Conservation (phyloP, 2,329 filamentous ascomycete species). For the Nannizziopsis arthrosporioides region DNA sequence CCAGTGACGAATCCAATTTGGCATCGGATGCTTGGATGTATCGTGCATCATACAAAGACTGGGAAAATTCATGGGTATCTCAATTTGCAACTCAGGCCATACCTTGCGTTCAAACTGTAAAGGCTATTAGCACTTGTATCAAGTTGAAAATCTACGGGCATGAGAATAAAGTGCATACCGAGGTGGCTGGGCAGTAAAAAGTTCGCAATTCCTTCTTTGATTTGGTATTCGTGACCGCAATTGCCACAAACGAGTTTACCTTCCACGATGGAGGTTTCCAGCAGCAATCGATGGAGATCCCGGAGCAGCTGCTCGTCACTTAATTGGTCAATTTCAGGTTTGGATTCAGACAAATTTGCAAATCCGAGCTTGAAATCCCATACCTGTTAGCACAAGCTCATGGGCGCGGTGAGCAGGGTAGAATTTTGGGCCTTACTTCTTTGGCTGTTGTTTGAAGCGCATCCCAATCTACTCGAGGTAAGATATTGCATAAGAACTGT, state of each 20-base stretch:
- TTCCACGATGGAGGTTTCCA: conserved; percentile 82
- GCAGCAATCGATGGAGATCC: conserved; percentile 67
- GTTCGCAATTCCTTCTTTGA: conserved; percentile 94
- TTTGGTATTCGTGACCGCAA: conserved; percentile 85
- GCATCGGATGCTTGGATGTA: too few relatives aligned
- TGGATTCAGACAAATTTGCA: conserved; percentile 54
- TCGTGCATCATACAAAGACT: too few relatives aligned
- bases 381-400: neutral
- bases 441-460: conserved; percentile 62
- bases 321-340: conserved; percentile 52
- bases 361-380: conserved; percentile 56
- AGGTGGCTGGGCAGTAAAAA: conserved; percentile 89
- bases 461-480: conserved; percentile 80
- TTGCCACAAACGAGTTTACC: conserved; percentile 82
- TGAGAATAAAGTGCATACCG: conserved; percentile 31
- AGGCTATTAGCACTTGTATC: too few relatives aligned
- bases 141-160: too few relatives aligned
- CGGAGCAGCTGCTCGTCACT: conserved; percentile 57
- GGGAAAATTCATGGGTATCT: too few relatives aligned
- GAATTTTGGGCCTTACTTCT: conserved; percentile 38
- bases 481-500: conserved; percentile 67
- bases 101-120: too few relatives aligned
- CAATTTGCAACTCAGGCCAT: too few relatives aligned
- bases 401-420: neutral
- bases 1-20: too few relatives aligned